Base-by-base conservation (phyloP, 495 filamentous ascomycete genomes). In the Penicillium soppii region DNA sequence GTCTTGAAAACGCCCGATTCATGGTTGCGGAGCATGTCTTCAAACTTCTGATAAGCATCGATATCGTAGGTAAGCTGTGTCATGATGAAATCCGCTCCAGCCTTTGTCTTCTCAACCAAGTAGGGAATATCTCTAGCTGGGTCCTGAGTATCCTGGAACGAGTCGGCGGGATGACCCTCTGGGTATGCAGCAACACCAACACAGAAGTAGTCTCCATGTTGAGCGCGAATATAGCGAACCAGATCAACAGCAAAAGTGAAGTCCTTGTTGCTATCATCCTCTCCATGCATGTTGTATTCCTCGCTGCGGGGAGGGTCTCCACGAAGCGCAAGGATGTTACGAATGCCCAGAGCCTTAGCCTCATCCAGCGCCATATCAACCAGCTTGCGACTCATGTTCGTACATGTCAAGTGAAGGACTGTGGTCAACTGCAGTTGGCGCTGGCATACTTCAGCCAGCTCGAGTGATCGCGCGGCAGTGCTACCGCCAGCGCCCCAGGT, bases 71-170 rank as follows among this genome's bases (percentile, higher is more conserved):
- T 97, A 20, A 98, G 76, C 64, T 98, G 94, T n/a, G 95, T 97
- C 90, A 98, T 95, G 65, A 98, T 87, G 67, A 98, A 98, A 67
- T 97, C 95, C 17, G 92, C 95, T 0, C 94, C 94, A 4, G 94
- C 94, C 59, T 85, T 75, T 0, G 85, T 85, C 78, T 98, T 98
- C 50, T 96, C 91, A 23, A 96, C 80, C 40, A 98, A 75, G 62
- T 90, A 96, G 6, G 94, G 89, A 30, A 98, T 67, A 70, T 98
- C 94, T 36, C 85, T 83, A 53, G 80, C 76, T 0, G 89, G 76
- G 63, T 86, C 86, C 72, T 97, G 94, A 20, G 84, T 77, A 53
- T 87, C 81, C 35, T 86, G 83, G 70, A 91, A 84, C 32, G 85
- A 85, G 63, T 95, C 90, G 64, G 92, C 91, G n/a, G 91, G 85